Conservation (phyloP, 108 stramenopile genomes). For the Hondaea fermentalgiana region DNA sequence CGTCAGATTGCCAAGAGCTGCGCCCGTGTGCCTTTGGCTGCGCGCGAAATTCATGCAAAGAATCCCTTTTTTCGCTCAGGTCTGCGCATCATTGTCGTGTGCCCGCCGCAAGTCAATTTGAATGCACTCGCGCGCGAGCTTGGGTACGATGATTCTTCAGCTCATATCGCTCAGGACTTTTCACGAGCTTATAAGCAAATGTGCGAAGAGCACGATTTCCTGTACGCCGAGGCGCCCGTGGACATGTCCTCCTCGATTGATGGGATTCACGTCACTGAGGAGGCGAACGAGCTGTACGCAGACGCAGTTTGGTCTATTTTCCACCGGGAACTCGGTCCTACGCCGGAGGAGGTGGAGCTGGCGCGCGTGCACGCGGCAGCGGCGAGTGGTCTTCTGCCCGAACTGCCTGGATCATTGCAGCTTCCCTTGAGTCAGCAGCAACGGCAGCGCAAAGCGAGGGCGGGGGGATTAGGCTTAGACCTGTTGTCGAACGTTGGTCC, state of each 20-base stretch:
- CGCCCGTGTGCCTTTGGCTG: background rate
- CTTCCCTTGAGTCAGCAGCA: too few relatives aligned
- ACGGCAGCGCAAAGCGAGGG: too few relatives aligned
- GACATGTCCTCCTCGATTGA: background rate
- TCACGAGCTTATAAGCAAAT: background rate
- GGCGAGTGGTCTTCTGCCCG: too few relatives aligned
- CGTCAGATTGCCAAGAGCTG: background rate
- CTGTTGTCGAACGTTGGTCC: too few relatives aligned
- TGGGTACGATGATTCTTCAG: background rate
- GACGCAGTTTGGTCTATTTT: background rate
- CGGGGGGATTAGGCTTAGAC: too few relatives aligned
- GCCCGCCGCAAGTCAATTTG: background rate
- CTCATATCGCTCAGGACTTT: background rate
- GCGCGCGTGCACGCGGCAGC: too few relatives aligned
- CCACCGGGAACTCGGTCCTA: background rate
- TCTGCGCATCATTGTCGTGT: background rate
- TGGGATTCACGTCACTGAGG: background rate
- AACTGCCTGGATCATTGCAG: too few relatives aligned
- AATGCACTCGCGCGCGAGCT: slow-evolving; percentile 4
- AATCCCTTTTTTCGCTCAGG: background rate
- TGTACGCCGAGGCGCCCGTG: background rate
- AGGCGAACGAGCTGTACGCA: background rate
- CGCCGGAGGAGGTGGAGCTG: background rate
- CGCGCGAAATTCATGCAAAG: background rate
- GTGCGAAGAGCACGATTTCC: background rate